Conservation (phyloP, 129 eudicot genomes). For the Calendula officinalis region DNA sequence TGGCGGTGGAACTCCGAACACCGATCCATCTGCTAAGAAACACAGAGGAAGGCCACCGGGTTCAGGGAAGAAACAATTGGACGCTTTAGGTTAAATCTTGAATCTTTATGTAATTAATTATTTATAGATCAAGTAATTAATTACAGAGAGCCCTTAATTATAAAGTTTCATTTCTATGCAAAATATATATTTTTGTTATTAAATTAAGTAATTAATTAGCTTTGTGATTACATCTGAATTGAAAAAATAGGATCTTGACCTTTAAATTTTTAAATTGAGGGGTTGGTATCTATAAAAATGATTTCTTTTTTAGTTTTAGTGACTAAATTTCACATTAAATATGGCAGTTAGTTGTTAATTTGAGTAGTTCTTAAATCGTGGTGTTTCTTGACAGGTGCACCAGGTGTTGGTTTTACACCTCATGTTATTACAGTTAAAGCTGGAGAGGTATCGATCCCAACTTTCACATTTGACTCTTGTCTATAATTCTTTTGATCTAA, state of each 20-base stretch:
- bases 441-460: constrained; percentile 60
- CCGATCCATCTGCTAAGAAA: constrained; percentile 43
- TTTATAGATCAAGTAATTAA: background rate
- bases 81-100: constrained; percentile 61
- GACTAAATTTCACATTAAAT: background rate
- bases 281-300: constrained; percentile 3
- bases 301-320: background rate
- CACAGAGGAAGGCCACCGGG: constrained; percentile 78
- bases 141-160: background rate
- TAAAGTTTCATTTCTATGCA: too few species aligned
- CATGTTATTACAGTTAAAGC: constrained; percentile 71
- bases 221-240: background rate
- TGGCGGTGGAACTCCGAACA: constrained; percentile 21
- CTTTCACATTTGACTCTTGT: background rate
- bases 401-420: constrained; percentile 90
- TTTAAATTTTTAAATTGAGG: constrained; percentile 9
- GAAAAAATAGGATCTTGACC: constrained; percentile 19
- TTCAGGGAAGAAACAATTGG: constrained; percentile 70
- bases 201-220: constrained; percentile 6
- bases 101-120: background rate
- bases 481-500: background rate
- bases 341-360: constrained; percentile 22
- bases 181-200: background rate
- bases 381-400: constrained; percentile 44
- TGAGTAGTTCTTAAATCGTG: background rate